Percentiles rank a stretch among this genome's conserved stretches.
Evolutionary conservation across 495 filamentous ascomycete species (phyloP).

Genomic region (Lophium mytilinum): DNA sequence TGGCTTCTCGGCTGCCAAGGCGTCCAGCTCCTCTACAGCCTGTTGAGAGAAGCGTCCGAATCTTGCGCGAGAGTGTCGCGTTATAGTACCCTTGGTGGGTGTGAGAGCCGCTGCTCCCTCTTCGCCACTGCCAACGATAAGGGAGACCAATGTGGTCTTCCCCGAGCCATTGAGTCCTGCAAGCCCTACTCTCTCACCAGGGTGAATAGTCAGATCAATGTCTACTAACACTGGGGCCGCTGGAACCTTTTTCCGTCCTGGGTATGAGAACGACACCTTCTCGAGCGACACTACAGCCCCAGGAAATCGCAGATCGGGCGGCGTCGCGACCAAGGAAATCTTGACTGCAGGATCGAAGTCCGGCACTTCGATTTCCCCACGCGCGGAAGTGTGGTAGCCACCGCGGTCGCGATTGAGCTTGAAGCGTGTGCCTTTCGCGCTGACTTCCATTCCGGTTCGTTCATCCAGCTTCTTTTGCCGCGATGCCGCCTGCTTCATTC

Average conservation of each 20-base stretch:
- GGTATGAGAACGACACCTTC: slow-evolving; percentile 53
- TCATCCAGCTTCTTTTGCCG: slow-evolving; percentile 77
- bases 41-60: slow-evolving; percentile 73
- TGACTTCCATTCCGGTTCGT: slow-evolving; percentile 64
- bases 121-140: slow-evolving; percentile 41
- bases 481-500: slow-evolving; percentile 67
- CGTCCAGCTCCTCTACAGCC: slow-evolving; percentile 58
- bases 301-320: slow-evolving; percentile 63
- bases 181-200: slow-evolving; percentile 64
- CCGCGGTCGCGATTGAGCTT: slow-evolving; percentile 66
- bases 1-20: slow-evolving; percentile 37
- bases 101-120: slow-evolving; percentile 30
- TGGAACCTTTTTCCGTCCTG: slow-evolving; percentile 26
- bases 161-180: slow-evolving; percentile 67
- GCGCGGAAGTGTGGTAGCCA: slow-evolving; percentile 48
- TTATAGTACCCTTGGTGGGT: slow-evolving; percentile 46
- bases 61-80: slow-evolving; percentile 55
- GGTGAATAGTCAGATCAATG: slow-evolving; percentile 55
- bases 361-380: slow-evolving; percentile 63
- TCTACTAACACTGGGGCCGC: slow-evolving; percentile 45
- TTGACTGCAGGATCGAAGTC: slow-evolving; percentile 51
- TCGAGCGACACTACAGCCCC: slow-evolving; percentile 64
- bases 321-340: slow-evolving; percentile 47
- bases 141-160: slow-evolving; percentile 60
- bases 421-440: slow-evolving; percentile 61